Base-by-base conservation (phyloP, 2,329 filamentous ascomycete genomes). In the Verticillium albo-atrum region DNA sequence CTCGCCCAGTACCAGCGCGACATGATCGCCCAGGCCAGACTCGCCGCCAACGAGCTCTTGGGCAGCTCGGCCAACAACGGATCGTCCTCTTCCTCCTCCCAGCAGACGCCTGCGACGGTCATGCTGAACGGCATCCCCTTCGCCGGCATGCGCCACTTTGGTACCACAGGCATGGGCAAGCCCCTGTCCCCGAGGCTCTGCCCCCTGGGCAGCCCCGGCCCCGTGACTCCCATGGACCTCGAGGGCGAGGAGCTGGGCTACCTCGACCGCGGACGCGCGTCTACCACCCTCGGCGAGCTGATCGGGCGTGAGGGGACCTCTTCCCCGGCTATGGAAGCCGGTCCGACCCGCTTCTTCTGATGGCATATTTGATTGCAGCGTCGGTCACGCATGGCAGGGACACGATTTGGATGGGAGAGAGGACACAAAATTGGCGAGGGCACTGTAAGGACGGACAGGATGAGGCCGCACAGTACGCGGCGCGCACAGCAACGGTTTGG, bases 211-310 rank as follows among this genome's bases (percentile, higher is more conserved):
- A 86, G 83, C 60, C 83, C 84, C 0, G 84, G 84, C 0, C 83
- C 84, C 0, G 83, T 87, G 15, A 87, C 85, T 1, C 84, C 85
- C 1, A 85, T 87, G 77, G 82, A 84, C 20, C 70, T 88, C 42
- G 79, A 77, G 23, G 55, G 55, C 6, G 67, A 71, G 15, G 71
- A 70, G 10, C 70, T 71, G 42, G 75, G 75, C 30, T 77, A 82
- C 37, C 68, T 78, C 34, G 71, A 70, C 30, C 68, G 65, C 28
- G 68, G 66, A 14, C 28, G 58, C 12, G 57, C 55, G 23, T 57
- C 63, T 15, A 66, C 70, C 51, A 64, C 61, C 9, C 65, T 69
- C 42, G 70, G 71, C 14, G 65, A 67, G 6, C 66, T 66, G 34
- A 67, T 67, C 54, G 66, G 69, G 59, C 64, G 71, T 47, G 72